Base-by-base conservation (phyloP, 202 grass and related monocot species). In the Carex sylvatica region DNA sequence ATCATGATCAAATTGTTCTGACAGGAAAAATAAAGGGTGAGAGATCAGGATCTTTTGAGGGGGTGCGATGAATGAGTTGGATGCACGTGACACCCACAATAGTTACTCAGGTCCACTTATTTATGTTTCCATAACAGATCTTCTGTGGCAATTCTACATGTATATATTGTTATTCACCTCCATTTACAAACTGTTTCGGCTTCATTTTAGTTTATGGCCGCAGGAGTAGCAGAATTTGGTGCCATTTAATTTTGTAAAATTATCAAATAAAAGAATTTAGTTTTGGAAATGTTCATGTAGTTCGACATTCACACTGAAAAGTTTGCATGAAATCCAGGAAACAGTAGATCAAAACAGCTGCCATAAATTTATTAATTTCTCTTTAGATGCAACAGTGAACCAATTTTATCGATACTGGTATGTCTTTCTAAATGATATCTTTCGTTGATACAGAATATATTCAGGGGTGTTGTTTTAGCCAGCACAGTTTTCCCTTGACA, bases 41-140 rank as follows among this genome's bases (percentile, higher is more conserved):
- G 46, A 12, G 46, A 47, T 66, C 15, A 82, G 79, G 67, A 82
- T 68, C 79, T 82, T 80, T 82, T 69, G 60, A 82, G 62, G 46
- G 64, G 47, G 23, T 26, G 78, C 36, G 78, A 69, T 82, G 83
- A 54, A 33, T 84, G 83, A 78, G 83, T 84, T 84, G 83, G 68
- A 68, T 64, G 36, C 83, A 84, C 83, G 83, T 84, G 83, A 84
- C 69, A 35, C 61, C 70, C 83, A 74, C 42, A 14, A 78, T 65
- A 16, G 36, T 40, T 15, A 35, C 24, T 78, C 61, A 28, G 83
- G 72, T 78, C 83, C 83, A 78, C 71, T 78, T 84, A 5, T 77
- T 78, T 54, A 36, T 78, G 60, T 35, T 58, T 9, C 12, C 0
- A 62, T 61, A 3, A 16, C 1, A 3, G 67, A 71, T 71, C 38